Conservation (phyloP, 2,329 filamentous ascomycete species). For the Colletotrichum musae region DNA sequence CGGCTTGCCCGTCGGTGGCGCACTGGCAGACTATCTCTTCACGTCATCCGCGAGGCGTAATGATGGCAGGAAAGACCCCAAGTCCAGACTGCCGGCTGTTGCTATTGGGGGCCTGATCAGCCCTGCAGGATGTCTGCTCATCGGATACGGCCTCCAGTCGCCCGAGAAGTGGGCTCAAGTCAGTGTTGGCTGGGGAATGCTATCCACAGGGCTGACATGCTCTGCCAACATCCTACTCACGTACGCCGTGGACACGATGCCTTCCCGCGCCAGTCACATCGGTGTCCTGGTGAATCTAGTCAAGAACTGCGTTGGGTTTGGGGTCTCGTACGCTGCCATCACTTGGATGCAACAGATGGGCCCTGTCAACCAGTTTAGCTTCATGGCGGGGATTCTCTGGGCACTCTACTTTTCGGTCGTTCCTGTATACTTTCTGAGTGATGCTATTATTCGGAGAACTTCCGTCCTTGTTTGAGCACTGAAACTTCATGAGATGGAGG, state of each 20-base stretch:
- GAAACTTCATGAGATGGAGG: background rate
- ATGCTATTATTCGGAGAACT: conserved; percentile 21
- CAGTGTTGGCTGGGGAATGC: conserved; percentile 42
- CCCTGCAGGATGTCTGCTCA: conserved; percentile 40
- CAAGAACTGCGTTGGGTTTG: conserved; percentile 42
- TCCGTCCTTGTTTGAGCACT: background rate
- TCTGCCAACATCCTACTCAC: conserved; percentile 43
- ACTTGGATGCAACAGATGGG: conserved; percentile 35
- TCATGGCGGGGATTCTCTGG: conserved; percentile 43
- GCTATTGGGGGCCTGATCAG: conserved; percentile 40
- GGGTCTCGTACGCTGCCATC: conserved; percentile 40
- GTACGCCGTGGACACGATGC: conserved; percentile 42
- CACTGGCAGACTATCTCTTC: conserved; percentile 37
- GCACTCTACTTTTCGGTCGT: conserved; percentile 36
- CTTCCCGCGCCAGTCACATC: conserved; percentile 38
- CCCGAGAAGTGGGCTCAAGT: conserved; percentile 39
- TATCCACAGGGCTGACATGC: conserved; percentile 41
- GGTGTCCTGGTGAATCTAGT: conserved; percentile 43
- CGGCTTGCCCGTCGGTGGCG: conserved; percentile 33
- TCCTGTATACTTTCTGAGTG: conserved; percentile 30
- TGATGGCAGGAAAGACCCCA: conserved; percentile 27
- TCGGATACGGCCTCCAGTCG: conserved; percentile 38
- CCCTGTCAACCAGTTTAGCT: conserved; percentile 39
- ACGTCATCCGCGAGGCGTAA: background rate
- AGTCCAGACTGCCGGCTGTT: conserved; percentile 38